phyloP scores from a whole-genome alignment of 176 grass and related monocot genomes.

The Chrysopogon serrulatus region DNA sequence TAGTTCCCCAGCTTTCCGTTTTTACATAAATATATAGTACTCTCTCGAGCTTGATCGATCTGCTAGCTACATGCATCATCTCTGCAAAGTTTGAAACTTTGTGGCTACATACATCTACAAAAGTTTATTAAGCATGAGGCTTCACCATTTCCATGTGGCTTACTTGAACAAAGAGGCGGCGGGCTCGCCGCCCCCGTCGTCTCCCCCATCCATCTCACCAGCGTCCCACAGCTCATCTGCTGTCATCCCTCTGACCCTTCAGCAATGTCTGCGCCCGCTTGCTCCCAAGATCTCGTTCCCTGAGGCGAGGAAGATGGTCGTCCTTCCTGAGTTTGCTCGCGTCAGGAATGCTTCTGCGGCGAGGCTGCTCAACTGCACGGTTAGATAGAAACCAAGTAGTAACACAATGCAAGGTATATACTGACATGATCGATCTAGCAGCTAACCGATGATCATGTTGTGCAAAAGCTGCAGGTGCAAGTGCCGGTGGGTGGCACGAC shows the following conservation, averaged over 20 bases:
- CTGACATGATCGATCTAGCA: neutral
- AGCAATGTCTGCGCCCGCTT: conserved; percentile 33
- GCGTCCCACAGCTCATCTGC: conserved; percentile 9
- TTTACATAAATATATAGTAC: neutral
- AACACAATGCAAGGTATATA: neutral
- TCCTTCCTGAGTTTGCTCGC: conserved; percentile 12
- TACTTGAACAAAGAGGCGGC: conserved; percentile 42
- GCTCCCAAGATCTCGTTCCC: conserved; percentile 39
- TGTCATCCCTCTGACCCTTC: conserved; percentile 6
- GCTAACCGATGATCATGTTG: neutral
- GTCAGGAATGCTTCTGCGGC: conserved; percentile 26
- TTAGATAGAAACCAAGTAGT: conserved; percentile 1
- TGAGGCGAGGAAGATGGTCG: conserved; percentile 28
- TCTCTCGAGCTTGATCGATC: neutral
- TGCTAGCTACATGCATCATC: neutral
- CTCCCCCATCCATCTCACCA: conserved; percentile 1
- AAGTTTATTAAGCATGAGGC: conserved; percentile 43
- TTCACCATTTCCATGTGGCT: conserved; percentile 44
- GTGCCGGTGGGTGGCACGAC: conserved; percentile 52
- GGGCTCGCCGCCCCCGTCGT: neutral
- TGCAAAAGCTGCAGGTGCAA: conserved; percentile 31
- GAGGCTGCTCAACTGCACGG: conserved; percentile 37
- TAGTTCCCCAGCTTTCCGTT: conserved; percentile 15
- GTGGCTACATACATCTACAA: neutral
- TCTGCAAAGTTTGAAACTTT: neutral